Conservation (phyloP, 768 basidiomycete genomes). For the Tylopilus felleus region DNA sequence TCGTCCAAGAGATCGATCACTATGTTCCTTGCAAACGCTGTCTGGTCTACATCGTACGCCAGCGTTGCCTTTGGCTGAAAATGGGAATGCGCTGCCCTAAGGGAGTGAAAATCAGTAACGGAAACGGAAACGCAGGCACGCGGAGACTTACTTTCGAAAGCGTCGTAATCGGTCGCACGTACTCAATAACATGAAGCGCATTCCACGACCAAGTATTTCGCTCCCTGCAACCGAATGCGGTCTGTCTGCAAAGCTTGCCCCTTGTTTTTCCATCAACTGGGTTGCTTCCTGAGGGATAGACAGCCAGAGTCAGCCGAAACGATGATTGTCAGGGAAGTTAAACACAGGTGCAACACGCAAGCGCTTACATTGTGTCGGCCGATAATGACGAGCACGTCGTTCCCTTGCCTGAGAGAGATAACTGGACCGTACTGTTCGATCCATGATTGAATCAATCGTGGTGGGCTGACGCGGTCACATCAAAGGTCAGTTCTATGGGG, state of each 20-base stretch:
- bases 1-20: conserved; percentile 23
- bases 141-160: conserved; percentile 43
- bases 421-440: conserved; percentile 28
- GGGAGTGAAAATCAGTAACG: not conserved
- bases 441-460: conserved; percentile 22
- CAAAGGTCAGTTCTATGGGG: not conserved
- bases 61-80: conserved; percentile 48
- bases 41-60: conserved; percentile 46
- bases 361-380: conserved; percentile 20
- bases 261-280: conserved; percentile 61
- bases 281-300: conserved; percentile 35
- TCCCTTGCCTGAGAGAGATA: conserved; percentile 23
- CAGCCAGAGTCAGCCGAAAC: no score
- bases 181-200: conserved; percentile 51
- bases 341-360: not conserved
- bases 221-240: conserved; percentile 52
- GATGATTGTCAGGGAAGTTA: not conserved
- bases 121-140: not conserved
- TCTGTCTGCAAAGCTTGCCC: conserved; percentile 47
- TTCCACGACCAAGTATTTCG: conserved; percentile 55
- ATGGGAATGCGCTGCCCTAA: conserved; percentile 50
- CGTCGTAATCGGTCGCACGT: conserved; percentile 56
- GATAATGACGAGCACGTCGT: conserved; percentile 25
- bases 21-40: conserved; percentile 30
- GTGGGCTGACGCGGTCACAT: conserved; percentile 6